These are phyloP conservation scores for Alternaria hordeiaustralica DNA, from an alignment of 2,329 filamentous ascomycete genomes.

Conservation along the genomic window DNA sequence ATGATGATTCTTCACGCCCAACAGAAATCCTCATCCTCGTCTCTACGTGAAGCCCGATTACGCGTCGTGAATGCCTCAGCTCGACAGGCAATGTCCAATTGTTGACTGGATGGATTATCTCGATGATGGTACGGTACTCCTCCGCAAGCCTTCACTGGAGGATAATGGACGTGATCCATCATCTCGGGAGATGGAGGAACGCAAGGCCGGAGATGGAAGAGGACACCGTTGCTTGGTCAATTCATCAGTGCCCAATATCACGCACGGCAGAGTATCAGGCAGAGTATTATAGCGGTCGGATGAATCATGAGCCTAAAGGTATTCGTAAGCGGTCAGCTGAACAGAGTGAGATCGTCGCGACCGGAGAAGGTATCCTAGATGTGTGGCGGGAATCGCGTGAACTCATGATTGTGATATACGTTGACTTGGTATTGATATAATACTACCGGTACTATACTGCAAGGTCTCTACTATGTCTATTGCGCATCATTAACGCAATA, in stretches of 20 bases:
- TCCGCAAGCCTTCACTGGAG: background rate
- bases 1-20: background rate
- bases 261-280: background rate
- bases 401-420: background rate
- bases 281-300: background rate
- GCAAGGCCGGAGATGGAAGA: background rate
- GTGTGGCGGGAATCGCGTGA: background rate
- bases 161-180: background rate
- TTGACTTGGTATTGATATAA: background rate
- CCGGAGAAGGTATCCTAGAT: background rate
- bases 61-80: background rate
- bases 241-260: background rate
- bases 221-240: background rate
- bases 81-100: background rate
- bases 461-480: background rate
- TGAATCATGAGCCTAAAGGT: background rate
- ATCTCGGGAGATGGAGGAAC: background rate
- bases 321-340: conserved; percentile 3
- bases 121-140: background rate
- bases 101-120: background rate
- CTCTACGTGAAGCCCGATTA: background rate
- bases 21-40: background rate
- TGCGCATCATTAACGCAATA: background rate
- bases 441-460: background rate
- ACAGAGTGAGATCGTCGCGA: background rate